Conservation (phyloP, 1,139 yeast species). For the Blastobotrys apis region DNA sequence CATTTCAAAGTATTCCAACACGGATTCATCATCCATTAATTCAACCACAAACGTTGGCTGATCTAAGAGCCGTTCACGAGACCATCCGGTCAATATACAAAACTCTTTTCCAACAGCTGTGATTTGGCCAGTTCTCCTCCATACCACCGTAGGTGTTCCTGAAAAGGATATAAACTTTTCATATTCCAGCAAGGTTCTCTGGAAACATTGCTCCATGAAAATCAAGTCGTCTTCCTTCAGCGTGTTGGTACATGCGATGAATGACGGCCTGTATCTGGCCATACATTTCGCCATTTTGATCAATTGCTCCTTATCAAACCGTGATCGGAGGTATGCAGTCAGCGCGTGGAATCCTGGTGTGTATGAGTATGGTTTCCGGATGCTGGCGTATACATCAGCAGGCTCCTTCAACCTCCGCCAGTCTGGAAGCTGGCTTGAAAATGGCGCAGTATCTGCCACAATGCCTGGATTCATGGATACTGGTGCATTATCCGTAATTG, state of each 20-base stretch:
- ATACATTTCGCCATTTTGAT: constrained; percentile 82
- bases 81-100: constrained; percentile 87
- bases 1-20: constrained; percentile 79
- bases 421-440: constrained; percentile 15
- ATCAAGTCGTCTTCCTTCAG: constrained; percentile 85
- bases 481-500: constrained; percentile 20
- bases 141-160: constrained; percentile 91
- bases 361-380: constrained; percentile 65
- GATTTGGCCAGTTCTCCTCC: constrained; percentile 94
- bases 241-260: constrained; percentile 87
- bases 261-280: constrained; percentile 87
- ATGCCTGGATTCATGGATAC: background rate
- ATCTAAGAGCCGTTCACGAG: constrained; percentile 55
- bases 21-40: constrained; percentile 81
- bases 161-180: constrained; percentile 77
- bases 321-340: constrained; percentile 62
- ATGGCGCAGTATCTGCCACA: constrained; percentile 16
- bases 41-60: constrained; percentile 66
- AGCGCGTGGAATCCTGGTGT: constrained; percentile 87
- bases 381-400: constrained; percentile 29
- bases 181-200: constrained; percentile 82
- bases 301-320: constrained; percentile 68
- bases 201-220: constrained; percentile 95
- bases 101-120: constrained; percentile 94
- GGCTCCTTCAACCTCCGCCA: constrained; percentile 39